phyloP scores from a whole-genome alignment of 352 stramenopile genomes.

The Thalassiosira pacifica region DNA sequence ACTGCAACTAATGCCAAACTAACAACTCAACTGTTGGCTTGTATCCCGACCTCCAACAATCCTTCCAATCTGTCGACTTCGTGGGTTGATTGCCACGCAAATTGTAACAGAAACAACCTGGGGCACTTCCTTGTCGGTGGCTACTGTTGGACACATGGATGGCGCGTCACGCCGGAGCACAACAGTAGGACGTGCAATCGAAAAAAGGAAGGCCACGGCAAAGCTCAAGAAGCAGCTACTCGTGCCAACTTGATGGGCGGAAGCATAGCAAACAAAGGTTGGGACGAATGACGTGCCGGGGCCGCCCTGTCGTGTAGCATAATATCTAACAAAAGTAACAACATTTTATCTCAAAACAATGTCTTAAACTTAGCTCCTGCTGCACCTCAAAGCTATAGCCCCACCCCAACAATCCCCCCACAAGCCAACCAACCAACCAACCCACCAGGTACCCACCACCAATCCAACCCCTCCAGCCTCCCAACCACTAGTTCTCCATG shows the following conservation, averaged over 20 bases:
- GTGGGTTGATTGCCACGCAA: background rate
- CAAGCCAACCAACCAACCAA: background rate
- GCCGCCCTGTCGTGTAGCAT: background rate
- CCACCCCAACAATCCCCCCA: background rate
- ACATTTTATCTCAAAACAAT: background rate
- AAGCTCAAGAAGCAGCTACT: too few relatives aligned
- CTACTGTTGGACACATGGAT: constrained; percentile 9
- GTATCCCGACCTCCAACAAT: too few relatives aligned
- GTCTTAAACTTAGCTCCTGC: background rate
- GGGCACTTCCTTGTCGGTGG: background rate
- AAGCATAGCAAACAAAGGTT: constrained; percentile 3
- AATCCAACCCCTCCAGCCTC: background rate
- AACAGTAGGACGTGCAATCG: constrained; percentile 17
- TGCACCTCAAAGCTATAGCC: background rate
- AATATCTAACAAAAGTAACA: background rate
- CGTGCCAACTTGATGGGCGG: constrained; percentile 30
- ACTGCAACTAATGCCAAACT: background rate
- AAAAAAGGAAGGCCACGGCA: constrained; percentile 28
- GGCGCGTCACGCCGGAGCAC: background rate
- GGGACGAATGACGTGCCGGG: background rate
- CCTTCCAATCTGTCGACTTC: background rate
- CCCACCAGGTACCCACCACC: too few relatives aligned
- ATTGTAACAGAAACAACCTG: background rate
- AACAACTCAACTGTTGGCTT: too few relatives aligned
- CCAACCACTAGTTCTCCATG: background rate